A percentile compares a stretch with the other conserved stretches of the same genome.
Evolutionary conservation across 2,329 filamentous ascomycete genomes (phyloP).

Genomic region (Cytospora piceae): DNA sequence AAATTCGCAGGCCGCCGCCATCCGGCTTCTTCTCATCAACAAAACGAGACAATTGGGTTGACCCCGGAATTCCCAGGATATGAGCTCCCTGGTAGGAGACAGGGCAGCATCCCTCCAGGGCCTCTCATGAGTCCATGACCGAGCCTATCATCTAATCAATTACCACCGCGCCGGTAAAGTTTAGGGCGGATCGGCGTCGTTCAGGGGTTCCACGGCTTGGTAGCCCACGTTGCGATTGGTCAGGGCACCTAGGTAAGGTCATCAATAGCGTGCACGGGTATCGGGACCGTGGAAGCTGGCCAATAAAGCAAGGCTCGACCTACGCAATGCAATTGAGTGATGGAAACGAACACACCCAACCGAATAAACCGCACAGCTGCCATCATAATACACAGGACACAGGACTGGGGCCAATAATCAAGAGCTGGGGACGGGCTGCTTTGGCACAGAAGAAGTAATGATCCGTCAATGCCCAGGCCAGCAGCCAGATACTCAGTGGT

Average conservation of each 20-base stretch:
- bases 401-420: neutral
- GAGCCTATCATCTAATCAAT: conserved; percentile 18
- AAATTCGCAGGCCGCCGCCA: too few species aligned
- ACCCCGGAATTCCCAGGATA: neutral
- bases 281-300: conserved; percentile 5
- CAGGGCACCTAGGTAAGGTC: neutral
- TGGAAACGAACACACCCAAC: conserved; percentile 15
- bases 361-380: neutral
- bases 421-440: neutral
- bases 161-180: conserved; percentile 17
- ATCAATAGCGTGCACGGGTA: conserved; percentile 11
- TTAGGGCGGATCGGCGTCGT: neutral
- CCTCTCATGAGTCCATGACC: neutral
- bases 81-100: too few species aligned
- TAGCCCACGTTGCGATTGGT: conserved; percentile 8
- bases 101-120: too few species aligned
- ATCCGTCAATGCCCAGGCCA: neutral
- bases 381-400: neutral
- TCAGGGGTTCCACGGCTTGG: neutral
- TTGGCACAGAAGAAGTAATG: neutral
- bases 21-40: too few species aligned
- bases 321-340: conserved; percentile 16
- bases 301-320: conserved; percentile 12
- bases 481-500: too few species aligned
- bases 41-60: too few species aligned